These are phyloP conservation scores for Pichia sp. DNA, from an alignment of 1,139 yeast genomes.

Conservation along the genomic window DNA sequence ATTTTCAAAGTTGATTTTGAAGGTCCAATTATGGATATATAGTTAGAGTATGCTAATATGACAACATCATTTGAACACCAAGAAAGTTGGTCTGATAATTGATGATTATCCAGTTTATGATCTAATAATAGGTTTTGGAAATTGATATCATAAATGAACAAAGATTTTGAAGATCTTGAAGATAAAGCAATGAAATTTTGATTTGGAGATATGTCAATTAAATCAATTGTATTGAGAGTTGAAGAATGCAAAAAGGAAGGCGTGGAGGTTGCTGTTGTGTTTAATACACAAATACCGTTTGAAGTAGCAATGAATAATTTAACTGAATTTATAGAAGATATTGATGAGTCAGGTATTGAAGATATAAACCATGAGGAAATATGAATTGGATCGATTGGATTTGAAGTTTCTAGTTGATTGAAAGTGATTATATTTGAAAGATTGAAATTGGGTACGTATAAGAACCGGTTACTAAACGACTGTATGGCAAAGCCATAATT, in stretches of 20 bases:
- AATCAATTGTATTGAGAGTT: constrained; percentile 31
- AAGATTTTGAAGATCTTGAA: constrained; percentile 20
- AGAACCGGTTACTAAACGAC: constrained; percentile 31
- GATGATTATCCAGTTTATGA: background rate
- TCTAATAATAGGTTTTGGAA: background rate
- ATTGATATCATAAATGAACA: constrained; percentile 4
- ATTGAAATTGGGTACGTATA: constrained; percentile 26
- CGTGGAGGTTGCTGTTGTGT: background rate
- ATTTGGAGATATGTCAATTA: constrained; percentile 53
- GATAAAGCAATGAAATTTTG: constrained; percentile 54
- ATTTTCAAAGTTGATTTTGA: constrained; percentile 54
- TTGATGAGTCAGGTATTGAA: constrained; percentile 22
- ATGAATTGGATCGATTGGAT: constrained; percentile 10
- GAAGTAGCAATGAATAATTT: constrained; percentile 7
- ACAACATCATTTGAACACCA: constrained; percentile 92
- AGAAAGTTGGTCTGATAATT: constrained; percentile 40
- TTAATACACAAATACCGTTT: constrained; percentile 5
- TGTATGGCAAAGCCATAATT: constrained; percentile 33
- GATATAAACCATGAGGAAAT: constrained; percentile 30
- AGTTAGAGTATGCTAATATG: constrained; percentile 54
- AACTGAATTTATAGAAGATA: constrained; percentile 4
- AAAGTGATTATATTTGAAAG: background rate
- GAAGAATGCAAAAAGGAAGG: background rate
- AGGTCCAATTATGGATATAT: constrained; percentile 67
- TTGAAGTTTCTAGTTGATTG: constrained; percentile 2